Evolutionary conservation across 441 rosid species (phyloP), one percentile per base, ranked within the genome.

Genomic region (Erodium texanum): DNA sequence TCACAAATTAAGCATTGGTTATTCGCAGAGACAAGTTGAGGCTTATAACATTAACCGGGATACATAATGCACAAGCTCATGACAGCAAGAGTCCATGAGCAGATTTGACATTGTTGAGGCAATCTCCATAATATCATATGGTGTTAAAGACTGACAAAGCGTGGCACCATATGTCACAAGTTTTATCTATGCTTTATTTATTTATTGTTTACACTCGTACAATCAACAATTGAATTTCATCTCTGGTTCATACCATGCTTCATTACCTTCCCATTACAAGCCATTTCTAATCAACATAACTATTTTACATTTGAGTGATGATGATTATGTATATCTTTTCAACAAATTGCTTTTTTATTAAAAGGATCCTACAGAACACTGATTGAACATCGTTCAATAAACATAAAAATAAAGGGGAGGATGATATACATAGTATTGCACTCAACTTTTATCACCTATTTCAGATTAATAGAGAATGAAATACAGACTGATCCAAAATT

Each of bases 1-100:
- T 70, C 74, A 68, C 2, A 20, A 18, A 11, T 15, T 63, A 43
- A 63, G 18, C 63, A 15, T 36, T 56, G 18, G 23, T 54, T 20
- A 48, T 48, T 14, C 16, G 10, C 50, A 48, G 7, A 48, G 56
- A 48, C 6, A 48, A 48, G 56, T 48, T 12, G 22, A 18, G 61
- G 22, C 61, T 54, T 54, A 18, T 16, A 54, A 52, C 19, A 18
- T 23, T 18, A 20, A 54, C 20, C 48, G 18, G 59, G 59, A 19
- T 3, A 16, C 59, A 3, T 52, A 52, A 52, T 16, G 20, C 9
- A 7, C 9, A 16, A 54, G 5, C 9, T 54, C 22, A 7, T 20
- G 24, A 3, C 10, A 52, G 18, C 20, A 52, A 52, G 59, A 52
- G 59, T n/a, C 23, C 48, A 41, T 41, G 10, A 9, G 9, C 9